Evolutionary conservation across 306 rosid species (phyloP).

Genomic region (Acacia melanoxylon): DNA sequence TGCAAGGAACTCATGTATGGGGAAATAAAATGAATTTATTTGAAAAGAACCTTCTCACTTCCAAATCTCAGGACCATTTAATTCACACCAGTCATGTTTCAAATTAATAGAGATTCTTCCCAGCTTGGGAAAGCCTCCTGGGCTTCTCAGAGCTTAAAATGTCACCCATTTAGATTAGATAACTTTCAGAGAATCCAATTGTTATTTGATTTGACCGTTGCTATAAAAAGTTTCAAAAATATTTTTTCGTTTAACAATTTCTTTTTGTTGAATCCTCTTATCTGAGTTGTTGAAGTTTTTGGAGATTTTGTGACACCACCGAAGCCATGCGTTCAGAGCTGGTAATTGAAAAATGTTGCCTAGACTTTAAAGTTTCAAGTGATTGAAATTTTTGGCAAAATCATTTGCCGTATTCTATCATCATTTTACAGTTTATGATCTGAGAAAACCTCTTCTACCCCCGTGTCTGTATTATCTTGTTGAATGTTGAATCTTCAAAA

Average conservation of each 20-base stretch:
- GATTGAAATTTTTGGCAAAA: constrained; percentile 19
- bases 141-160: background rate
- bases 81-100: constrained; percentile 9
- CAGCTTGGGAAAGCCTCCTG: background rate
- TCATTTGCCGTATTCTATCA: background rate
- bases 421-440: constrained; percentile 9
- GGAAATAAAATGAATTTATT: background rate
- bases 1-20: background rate
- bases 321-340: background rate
- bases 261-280: background rate
- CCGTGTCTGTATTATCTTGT: background rate
- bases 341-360: background rate
- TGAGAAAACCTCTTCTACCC: constrained; percentile 6
- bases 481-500: background rate
- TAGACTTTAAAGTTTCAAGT: constrained; percentile 4
- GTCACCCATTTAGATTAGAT: constrained; percentile 25
- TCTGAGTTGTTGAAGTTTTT: constrained; percentile 7
- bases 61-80: constrained; percentile 6
- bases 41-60: constrained; percentile 18
- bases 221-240: background rate
- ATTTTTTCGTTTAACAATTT: background rate
- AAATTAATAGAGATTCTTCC: constrained; percentile 11
- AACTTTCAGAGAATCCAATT: constrained; percentile 1
- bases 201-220: constrained; percentile 18
- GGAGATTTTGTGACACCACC: constrained; percentile 1